Conservation (phyloP, 2,329 filamentous ascomycete genomes). For the Colletotrichum australisinense region DNA sequence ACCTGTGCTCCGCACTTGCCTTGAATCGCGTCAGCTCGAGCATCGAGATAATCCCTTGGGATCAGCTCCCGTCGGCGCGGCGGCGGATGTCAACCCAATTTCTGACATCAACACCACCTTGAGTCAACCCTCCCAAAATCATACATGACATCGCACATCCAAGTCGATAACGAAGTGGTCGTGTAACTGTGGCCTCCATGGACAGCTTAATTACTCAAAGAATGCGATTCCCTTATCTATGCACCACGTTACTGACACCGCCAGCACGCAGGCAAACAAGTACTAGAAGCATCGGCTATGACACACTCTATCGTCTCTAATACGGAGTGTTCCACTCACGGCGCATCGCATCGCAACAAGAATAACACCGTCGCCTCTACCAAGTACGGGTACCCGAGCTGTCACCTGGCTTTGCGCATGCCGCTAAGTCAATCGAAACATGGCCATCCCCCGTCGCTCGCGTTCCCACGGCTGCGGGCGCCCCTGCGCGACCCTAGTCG, state of each 20-base stretch:
- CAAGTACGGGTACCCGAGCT: background rate
- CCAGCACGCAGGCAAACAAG: background rate
- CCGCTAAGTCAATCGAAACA: conserved; percentile 17
- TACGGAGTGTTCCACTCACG: background rate
- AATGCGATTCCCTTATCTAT: background rate
- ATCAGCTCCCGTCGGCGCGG: background rate
- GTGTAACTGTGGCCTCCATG: background rate
- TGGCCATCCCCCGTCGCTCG: conserved; percentile 19
- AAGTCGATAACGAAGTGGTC: background rate
- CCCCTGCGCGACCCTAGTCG: conserved; percentile 24
- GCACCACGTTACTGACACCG: background rate
- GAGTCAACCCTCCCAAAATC: background rate
- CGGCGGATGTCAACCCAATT: background rate
- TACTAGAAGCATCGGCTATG: background rate
- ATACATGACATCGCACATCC: background rate
- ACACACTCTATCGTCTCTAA: background rate
- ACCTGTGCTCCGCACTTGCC: background rate
- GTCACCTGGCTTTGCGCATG: background rate
- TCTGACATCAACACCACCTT: background rate
- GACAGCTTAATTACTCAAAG: background rate
- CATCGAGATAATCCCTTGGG: background rate
- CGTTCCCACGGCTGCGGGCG: conserved; percentile 26
- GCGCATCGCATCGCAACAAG: background rate
- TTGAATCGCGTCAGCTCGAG: background rate
- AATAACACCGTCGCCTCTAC: background rate